These are phyloP conservation scores for Pholiota microspora DNA, from an alignment of 768 basidiomycete genomes.

Conservation along the genomic window DNA sequence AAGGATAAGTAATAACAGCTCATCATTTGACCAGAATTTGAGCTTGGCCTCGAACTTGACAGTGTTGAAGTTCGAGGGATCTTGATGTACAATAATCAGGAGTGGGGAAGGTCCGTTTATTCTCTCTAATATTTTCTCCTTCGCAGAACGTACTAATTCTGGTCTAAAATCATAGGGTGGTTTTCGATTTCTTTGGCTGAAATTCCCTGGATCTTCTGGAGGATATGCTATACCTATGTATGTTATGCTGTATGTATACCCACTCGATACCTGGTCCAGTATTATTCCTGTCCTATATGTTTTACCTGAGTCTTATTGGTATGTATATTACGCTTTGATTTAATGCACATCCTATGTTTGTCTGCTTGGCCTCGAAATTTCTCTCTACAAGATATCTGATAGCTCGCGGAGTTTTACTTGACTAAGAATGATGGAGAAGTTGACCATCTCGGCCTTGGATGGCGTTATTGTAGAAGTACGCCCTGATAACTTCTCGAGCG, in stretches of 20 bases:
- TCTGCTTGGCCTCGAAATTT: not conserved
- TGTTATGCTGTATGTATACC: not conserved
- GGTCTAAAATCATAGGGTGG: constrained; percentile 33
- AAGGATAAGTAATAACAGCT: not conserved
- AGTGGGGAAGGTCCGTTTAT: constrained; percentile 71
- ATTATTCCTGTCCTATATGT: not conserved
- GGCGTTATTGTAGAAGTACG: constrained; percentile 7
- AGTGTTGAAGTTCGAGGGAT: constrained; percentile 86
- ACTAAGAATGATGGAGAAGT: not conserved
- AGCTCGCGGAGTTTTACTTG: no score
- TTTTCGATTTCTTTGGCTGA: constrained; percentile 40
- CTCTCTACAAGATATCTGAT: no score
- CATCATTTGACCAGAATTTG: constrained; percentile 56
- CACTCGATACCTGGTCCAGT: not conserved
- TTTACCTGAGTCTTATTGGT: not conserved
- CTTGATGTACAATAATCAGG: constrained; percentile 68
- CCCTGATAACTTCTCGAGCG: not conserved
- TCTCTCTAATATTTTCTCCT: constrained; percentile 4
- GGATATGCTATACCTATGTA: not conserved
- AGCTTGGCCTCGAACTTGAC: constrained; percentile 80
- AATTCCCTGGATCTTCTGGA: not conserved
- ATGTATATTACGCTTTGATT: not conserved
- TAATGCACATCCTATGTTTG: not conserved
- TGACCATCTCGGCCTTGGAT: not conserved
- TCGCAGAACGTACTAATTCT: constrained; percentile 11